phyloP scores from a whole-genome alignment of 805 yeast genomes.

The Saccharomyces mikatae region DNA sequence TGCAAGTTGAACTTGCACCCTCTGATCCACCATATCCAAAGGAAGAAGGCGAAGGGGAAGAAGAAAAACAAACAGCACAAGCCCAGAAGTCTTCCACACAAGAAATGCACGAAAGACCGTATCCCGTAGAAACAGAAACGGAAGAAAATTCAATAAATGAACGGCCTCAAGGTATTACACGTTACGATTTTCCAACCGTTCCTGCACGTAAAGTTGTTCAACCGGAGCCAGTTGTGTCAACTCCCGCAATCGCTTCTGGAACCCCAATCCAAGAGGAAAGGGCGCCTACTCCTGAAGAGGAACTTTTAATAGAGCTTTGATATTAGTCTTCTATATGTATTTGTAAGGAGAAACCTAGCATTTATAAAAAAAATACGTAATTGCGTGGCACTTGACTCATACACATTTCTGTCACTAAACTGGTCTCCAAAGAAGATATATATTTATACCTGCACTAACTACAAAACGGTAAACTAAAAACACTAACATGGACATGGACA shows the following conservation, averaged over 20 bases:
- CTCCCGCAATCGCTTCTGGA: background rate
- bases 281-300: conserved; percentile 12
- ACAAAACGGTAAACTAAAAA: background rate
- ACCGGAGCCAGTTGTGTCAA: background rate
- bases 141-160: background rate
- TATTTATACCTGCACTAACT: background rate
- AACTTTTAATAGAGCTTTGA: conserved; percentile 27
- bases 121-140: conserved; percentile 14
- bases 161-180: conserved; percentile 25
- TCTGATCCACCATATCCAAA: conserved; percentile 28
- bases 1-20: conserved; percentile 5
- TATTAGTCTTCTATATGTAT: background rate
- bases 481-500: background rate
- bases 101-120: conserved; percentile 10
- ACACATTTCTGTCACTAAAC: background rate
- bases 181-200: conserved; percentile 36
- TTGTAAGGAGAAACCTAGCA: background rate
- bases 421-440: background rate
- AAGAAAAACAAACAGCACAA: background rate
- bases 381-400: background rate
- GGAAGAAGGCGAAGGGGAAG: conserved; percentile 10
- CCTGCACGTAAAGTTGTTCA: conserved; percentile 27
- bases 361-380: background rate
- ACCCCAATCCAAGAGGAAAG: conserved; percentile 2
- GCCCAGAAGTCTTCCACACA: background rate